phyloP scores from a whole-genome alignment of 768 basidiomycete species.

The Exsudoporus frostii region DNA sequence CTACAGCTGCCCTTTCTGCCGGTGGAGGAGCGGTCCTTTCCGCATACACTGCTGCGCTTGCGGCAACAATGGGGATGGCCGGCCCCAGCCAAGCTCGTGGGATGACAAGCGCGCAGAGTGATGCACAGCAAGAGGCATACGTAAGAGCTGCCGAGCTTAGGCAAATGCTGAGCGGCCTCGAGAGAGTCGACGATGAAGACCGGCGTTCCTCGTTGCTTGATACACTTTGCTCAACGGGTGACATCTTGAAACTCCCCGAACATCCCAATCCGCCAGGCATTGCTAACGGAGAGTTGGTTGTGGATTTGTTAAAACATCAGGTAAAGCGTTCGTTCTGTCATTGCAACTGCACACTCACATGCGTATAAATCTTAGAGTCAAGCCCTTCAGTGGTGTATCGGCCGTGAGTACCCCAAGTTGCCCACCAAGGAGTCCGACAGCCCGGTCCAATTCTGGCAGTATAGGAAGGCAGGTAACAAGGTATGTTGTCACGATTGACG shows the following conservation, averaged over 20 bases:
- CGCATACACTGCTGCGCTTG: slow-evolving; percentile 14
- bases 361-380: slow-evolving; percentile 50
- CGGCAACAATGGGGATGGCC: slow-evolving; percentile 15
- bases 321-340: slow-evolving; percentile 31
- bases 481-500: slow-evolving; percentile 33
- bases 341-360: neutral
- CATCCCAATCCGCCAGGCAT: slow-evolving; percentile 73
- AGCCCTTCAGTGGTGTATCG: slow-evolving; percentile 83
- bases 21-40: slow-evolving; percentile 15
- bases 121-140: slow-evolving; percentile 41
- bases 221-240: slow-evolving; percentile 61
- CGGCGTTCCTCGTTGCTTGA: slow-evolving; percentile 71
- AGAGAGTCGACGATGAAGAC: slow-evolving; percentile 76
- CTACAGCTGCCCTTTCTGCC: slow-evolving; percentile 6
- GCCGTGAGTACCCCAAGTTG: slow-evolving; percentile 72
- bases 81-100: slow-evolving; percentile 18
- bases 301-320: slow-evolving; percentile 82
- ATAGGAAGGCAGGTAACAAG: slow-evolving; percentile 52
- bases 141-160: slow-evolving; percentile 65
- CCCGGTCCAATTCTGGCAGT: slow-evolving; percentile 90
- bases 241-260: slow-evolving; percentile 67
- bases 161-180: slow-evolving; percentile 60
- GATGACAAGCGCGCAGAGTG: slow-evolving; percentile 18
- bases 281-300: slow-evolving; percentile 59
- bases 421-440: slow-evolving; percentile 64